These are phyloP conservation scores for Beauveria caledonica DNA, from an alignment of 2,329 filamentous ascomycete species.

Conservation along the genomic window DNA sequence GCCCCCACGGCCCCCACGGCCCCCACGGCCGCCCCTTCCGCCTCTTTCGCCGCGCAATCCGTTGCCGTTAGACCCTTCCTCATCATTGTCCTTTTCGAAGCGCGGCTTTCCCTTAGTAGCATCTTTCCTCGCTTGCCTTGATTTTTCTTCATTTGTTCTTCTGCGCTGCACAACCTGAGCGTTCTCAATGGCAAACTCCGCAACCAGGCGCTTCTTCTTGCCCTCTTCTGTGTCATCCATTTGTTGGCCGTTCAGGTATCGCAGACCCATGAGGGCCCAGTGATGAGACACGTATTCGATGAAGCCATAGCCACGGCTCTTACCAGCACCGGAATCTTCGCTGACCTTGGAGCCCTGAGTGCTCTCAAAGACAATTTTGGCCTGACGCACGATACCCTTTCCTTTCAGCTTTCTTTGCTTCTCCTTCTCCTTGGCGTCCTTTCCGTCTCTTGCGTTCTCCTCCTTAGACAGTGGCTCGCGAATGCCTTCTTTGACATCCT, in stretches of 20 bases:
- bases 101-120: neutral
- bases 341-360: conserved; percentile 74
- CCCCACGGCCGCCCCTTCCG: neutral
- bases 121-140: conserved; percentile 18
- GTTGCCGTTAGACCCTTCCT: conserved; percentile 19
- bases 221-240: conserved; percentile 50
- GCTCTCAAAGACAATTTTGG: conserved; percentile 91
- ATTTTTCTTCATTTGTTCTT: conserved; percentile 28
- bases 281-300: conserved; percentile 93
- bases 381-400: conserved; percentile 81
- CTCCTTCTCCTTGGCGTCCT: conserved; percentile 75
- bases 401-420: conserved; percentile 70
- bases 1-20: neutral
- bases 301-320: conserved; percentile 91
- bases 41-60: neutral
- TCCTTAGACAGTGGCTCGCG: conserved; percentile 81
- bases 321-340: conserved; percentile 68
- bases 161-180: conserved; percentile 86
- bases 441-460: conserved; percentile 71
- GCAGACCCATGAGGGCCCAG: conserved; percentile 86
- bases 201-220: conserved; percentile 81
- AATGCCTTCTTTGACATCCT: conserved; percentile 71
- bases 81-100: conserved; percentile 22
- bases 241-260: conserved; percentile 80
- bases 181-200: conserved; percentile 97